These are phyloP conservation scores for Fraxinus platypoda DNA, from an alignment of 305 asterid genomes.

Conservation along the genomic window DNA sequence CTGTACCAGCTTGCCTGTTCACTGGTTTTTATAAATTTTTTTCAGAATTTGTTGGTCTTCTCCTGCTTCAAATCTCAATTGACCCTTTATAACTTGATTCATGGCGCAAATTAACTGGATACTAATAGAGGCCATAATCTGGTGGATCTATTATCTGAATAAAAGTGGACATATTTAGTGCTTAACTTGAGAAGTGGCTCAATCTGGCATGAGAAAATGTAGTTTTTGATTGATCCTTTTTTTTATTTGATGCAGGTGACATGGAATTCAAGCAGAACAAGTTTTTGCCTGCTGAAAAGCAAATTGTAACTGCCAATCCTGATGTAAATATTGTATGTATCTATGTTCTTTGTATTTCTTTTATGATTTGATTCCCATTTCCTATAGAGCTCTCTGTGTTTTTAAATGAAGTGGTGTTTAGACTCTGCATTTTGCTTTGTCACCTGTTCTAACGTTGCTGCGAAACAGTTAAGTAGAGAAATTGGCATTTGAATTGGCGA, in stretches of 20 bases:
- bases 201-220: neutral
- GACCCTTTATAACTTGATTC: neutral
- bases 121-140: neutral
- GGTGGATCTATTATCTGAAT: neutral
- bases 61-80: neutral
- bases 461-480: neutral
- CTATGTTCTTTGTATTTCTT: constrained; percentile 16
- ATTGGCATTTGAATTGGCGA: neutral
- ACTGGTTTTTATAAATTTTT: too few relatives aligned
- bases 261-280: constrained; percentile 98
- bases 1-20: neutral
- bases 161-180: neutral
- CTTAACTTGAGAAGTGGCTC: neutral
- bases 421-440: neutral
- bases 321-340: constrained; percentile 70
- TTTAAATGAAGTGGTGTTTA: neutral
- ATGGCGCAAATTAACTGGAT: neutral
- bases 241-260: constrained; percentile 62
- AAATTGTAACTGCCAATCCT: constrained; percentile 87
- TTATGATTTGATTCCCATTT: neutral
- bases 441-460: neutral
- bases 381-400: neutral
- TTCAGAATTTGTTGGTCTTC: neutral
- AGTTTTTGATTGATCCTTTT: neutral
- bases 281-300: constrained; percentile 82